phyloP scores from a whole-genome alignment of 2,329 filamentous ascomycete species.

The Coniochaeta sp. region DNA sequence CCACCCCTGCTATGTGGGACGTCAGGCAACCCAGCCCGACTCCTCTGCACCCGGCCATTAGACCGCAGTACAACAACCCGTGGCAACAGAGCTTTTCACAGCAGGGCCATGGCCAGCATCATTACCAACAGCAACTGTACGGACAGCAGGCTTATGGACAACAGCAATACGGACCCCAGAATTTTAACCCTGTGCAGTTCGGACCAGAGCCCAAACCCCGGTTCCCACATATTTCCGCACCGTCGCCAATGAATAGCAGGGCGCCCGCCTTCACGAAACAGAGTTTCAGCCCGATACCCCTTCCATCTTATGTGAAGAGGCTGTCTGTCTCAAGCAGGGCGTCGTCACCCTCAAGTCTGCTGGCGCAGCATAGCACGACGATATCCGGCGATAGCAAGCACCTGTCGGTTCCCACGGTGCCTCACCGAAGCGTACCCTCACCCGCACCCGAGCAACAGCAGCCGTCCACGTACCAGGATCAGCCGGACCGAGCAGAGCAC shows the following conservation, averaged over 20 bases:
- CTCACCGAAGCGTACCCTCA: background rate
- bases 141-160: background rate
- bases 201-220: conserved; percentile 4
- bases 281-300: conserved; percentile 17
- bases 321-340: background rate
- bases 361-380: background rate
- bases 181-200: conserved; percentile 4
- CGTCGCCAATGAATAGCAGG: conserved; percentile 5
- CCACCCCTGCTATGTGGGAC: conserved; percentile 2
- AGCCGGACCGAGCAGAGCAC: background rate
- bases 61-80: conserved; percentile 19
- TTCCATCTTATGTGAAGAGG: conserved; percentile 14
- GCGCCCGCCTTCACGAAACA: conserved; percentile 13
- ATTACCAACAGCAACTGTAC: background rate
- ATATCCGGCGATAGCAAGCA: background rate
- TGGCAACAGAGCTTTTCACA: conserved; percentile 11
- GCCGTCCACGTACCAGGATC: background rate
- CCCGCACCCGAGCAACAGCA: background rate
- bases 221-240: conserved; percentile 2
- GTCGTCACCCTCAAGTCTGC: background rate
- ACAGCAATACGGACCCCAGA: background rate
- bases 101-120: conserved; percentile 3
- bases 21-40: conserved; percentile 11
- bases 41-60: conserved; percentile 29
- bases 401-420: background rate